Conservation (phyloP, 768 basidiomycete genomes). For the Lactifluus echinatus region DNA sequence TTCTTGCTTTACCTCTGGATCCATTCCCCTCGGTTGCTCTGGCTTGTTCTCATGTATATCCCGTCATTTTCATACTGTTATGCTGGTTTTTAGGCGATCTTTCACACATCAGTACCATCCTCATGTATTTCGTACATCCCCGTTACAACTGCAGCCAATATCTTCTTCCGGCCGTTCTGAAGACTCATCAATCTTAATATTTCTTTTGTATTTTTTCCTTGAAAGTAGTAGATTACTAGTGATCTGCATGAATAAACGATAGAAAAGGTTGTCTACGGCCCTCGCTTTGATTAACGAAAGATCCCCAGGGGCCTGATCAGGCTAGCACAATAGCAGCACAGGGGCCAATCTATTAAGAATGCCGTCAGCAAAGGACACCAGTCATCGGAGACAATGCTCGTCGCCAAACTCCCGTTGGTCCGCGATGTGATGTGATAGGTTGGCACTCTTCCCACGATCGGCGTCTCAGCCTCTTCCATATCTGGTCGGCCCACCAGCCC, state of each 20-base stretch:
- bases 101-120: slow-evolving; percentile 16
- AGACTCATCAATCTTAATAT: slow-evolving; percentile 10
- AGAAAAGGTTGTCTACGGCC: not conserved
- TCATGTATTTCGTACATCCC: slow-evolving; percentile 17
- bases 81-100: slow-evolving; percentile 17
- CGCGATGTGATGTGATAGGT: not conserved
- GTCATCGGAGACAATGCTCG: not conserved
- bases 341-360: not conserved
- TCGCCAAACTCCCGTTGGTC: slow-evolving; percentile 10
- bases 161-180: slow-evolving; percentile 5
- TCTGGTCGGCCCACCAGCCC: slow-evolving; percentile 3
- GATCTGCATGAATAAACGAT: not conserved
- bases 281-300: not conserved
- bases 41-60: slow-evolving; percentile 17
- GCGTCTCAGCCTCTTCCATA: not conserved
- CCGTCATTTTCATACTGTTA: slow-evolving; percentile 11
- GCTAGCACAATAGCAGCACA: not conserved
- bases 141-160: slow-evolving; percentile 17
- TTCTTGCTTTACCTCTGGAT: slow-evolving; percentile 19
- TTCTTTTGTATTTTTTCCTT: slow-evolving; percentile 14
- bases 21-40: slow-evolving; percentile 2
- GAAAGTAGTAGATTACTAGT: slow-evolving; percentile 19
- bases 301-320: not conserved
- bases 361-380: not conserved
- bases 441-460: slow-evolving; percentile 12